phyloP scores from a whole-genome alignment of 768 basidiomycete genomes.

The Mycena epipterygia region DNA sequence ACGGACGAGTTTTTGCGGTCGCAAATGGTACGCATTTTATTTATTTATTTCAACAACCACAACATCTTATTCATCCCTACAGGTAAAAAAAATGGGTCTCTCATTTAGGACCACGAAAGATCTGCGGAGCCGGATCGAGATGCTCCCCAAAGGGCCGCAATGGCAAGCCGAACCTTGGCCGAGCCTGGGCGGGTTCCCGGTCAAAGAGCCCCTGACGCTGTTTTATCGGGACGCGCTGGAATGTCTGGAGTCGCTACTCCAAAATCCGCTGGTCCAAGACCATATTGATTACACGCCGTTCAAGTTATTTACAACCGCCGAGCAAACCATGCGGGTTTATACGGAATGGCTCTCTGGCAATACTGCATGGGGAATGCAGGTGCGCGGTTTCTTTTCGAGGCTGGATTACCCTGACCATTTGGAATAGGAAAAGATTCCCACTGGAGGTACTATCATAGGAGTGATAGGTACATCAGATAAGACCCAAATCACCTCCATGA shows the following conservation, averaged over 20 bases:
- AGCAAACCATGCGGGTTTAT: slow-evolving; percentile 31
- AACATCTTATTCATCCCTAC: background rate
- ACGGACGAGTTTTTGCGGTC: background rate
- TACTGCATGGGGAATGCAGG: slow-evolving; percentile 41
- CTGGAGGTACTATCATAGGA: slow-evolving; percentile 37
- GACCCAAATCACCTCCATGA: slow-evolving; percentile 37
- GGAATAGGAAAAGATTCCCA: slow-evolving; percentile 31
- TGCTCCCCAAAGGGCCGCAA: background rate
- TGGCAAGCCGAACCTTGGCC: background rate
- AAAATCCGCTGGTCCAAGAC: background rate
- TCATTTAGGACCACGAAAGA: slow-evolving; percentile 1
- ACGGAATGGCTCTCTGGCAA: slow-evolving; percentile 41
- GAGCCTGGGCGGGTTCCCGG: background rate
- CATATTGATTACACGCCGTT: slow-evolving; percentile 13
- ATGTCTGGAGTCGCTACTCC: background rate
- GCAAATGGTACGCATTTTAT: background rate
- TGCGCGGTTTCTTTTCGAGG: background rate
- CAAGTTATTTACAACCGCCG: slow-evolving; percentile 26
- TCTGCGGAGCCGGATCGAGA: background rate
- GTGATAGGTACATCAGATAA: slow-evolving; percentile 38
- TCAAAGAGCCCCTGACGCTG: background rate
- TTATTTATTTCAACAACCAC: background rate
- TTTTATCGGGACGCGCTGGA: slow-evolving; percentile 6
- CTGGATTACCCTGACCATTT: background rate
- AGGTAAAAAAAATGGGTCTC: background rate